Base-by-base conservation (phyloP, 2,329 filamentous ascomycete species). In the Stagonosporopsis tanaceti region DNA sequence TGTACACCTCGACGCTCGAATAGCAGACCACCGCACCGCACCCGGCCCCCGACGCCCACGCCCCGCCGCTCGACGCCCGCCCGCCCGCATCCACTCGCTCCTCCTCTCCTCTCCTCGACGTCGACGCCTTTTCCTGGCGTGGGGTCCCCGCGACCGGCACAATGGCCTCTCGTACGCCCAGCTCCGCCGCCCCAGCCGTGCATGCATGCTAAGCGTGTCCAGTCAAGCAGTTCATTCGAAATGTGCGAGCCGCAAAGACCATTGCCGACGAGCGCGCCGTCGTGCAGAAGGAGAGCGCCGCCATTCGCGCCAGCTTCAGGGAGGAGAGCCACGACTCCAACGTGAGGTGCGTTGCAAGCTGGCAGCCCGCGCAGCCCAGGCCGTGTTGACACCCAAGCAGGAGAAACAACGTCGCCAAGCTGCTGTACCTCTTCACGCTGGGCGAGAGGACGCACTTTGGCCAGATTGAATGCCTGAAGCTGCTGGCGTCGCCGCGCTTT, bases 221-320 rank as follows among this genome's bases (percentile, higher is more conserved):
- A 98, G 95, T 99, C 78, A 99, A 99, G 83, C 95, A 98, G 82
- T 99, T 99, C 81, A 99, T 99, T 80, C 93, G 95, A 77, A 98
- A 97, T 81, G 95, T 99, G 76, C 92, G 95, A 77, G 94, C 95
- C 61, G 93, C 95, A 60, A 99, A 99, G 83, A 99, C 95, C 34
- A 97, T 99, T 76, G 96, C 96, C 77, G 95, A 99, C 80, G 95
- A 99, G 82, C 89, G 95, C 75, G 94, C 95, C 50, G 95, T 99
- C 54, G 96, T 99, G 63, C 95, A 98, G 74, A 99, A 99, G 80
- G 95, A 99, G 82, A 99, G 95, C 80, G 95, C 95, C 57, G 92
- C 94, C 45, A 99, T 99, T 75, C 87, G 95, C 79, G 93, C 95
- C 68, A 98, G 94, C 81, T 99, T 99, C 78, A 88, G 95, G 74